Conservation (phyloP, 2,329 filamentous ascomycete genomes). For the Domatiomyces globalis region DNA sequence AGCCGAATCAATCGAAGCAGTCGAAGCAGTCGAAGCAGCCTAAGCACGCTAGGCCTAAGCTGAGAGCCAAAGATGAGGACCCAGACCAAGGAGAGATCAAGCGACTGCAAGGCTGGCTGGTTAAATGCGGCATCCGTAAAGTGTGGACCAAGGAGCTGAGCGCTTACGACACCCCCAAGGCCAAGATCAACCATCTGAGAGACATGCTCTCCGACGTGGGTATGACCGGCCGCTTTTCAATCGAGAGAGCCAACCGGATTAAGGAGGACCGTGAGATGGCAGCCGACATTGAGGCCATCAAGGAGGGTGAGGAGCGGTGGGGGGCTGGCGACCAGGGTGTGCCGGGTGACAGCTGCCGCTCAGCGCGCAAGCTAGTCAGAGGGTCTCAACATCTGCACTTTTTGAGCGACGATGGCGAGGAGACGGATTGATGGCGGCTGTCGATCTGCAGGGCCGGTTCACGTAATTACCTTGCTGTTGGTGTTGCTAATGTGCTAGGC, state of each 20-base stretch:
- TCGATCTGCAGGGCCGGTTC: conserved; percentile 5
- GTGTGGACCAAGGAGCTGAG: conserved; percentile 80
- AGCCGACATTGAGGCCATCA: conserved; percentile 70
- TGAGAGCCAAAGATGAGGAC: conserved; percentile 35
- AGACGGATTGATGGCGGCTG: conserved; percentile 30
- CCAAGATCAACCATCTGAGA: conserved; percentile 71
- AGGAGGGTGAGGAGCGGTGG: conserved; percentile 69
- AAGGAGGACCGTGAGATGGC: conserved; percentile 73
- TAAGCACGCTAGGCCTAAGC: conserved; percentile 22
- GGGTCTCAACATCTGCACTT: conserved; percentile 41
- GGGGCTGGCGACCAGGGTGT: conserved; percentile 39
- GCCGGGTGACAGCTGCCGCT: conserved; percentile 22
- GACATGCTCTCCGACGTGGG: conserved; percentile 65
- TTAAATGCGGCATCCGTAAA: conserved; percentile 85
- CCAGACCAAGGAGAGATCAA: conserved; percentile 72
- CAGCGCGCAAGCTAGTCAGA: conserved; percentile 28
- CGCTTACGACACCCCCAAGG: conserved; percentile 55
- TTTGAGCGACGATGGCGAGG: conserved; percentile 55
- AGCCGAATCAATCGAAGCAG: conserved; percentile 15
- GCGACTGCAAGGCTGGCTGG: conserved; percentile 67
- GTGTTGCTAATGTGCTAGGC: conserved; percentile 61
- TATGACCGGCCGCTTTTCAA: conserved; percentile 79
- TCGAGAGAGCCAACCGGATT: conserved; percentile 71
- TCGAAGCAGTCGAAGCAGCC: conserved; percentile 13
- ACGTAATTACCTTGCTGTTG: conserved; percentile 24